Evolutionary conservation across 2,329 filamentous ascomycete genomes (phyloP).

Genomic region (Ilyonectria mors-panacis): DNA sequence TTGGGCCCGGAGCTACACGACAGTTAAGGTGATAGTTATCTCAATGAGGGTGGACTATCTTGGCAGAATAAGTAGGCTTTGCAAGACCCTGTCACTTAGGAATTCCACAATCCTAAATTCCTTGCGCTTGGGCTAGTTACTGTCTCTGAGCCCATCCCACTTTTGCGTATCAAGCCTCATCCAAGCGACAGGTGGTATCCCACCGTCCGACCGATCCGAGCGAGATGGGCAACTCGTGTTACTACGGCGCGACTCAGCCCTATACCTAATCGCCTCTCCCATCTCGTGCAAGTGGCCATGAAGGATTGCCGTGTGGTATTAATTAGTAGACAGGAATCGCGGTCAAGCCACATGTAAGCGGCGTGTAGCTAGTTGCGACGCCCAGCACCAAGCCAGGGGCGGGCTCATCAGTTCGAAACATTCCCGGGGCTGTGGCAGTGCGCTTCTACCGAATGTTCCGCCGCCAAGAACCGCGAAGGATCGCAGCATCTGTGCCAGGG

Average conservation of each 20-base stretch:
- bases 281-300: neutral
- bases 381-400: neutral
- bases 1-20: neutral
- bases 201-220: neutral
- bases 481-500: neutral
- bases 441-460: conserved; percentile 6
- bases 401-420: conserved; percentile 32
- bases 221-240: neutral
- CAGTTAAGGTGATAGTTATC: neutral
- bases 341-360: conserved; percentile 10
- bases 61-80: conserved; percentile 9
- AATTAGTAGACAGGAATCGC: neutral
- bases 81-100: neutral
- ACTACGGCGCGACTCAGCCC: neutral
- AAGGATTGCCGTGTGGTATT: neutral
- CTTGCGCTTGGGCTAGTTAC: neutral
- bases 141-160: neutral
- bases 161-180: no score
- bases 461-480: conserved; percentile 3
- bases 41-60: neutral
- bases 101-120: conserved; percentile 4
- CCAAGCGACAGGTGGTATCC: neutral
- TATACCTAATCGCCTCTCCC: neutral
- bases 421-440: conserved; percentile 21
- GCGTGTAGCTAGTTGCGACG: conserved; percentile 21